Evolutionary conservation across 345 rosid genomes (phyloP), one percentile per base, ranked within the genome.

Genomic region (Eucalyptus regnans): DNA sequence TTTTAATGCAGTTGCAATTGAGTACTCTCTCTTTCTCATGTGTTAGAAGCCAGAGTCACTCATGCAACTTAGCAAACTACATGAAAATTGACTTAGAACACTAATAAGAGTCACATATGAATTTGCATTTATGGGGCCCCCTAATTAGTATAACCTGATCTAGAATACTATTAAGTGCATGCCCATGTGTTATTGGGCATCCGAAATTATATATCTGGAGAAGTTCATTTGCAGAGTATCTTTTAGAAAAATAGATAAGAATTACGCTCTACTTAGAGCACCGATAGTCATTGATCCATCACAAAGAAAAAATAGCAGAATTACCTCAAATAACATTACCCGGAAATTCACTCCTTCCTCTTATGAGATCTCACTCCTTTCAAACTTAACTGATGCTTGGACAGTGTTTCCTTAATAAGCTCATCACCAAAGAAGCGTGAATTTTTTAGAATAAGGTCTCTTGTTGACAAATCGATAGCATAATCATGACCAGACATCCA

Each of bases 401-500:
- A 93, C 92, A 97, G 90, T 89, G 94, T 88, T 91, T 96, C 97
- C 41, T 97, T 96, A 50, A 93, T 95, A 37, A 93, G 91, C 60
- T 92, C 94, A 87, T 95, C 92, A 84, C 96, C 98, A 89, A 96
- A 95, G 88, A 97, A 90, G 88, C 95, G 94, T 8, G 97, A 94
- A 89, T 94, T 93, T 93, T 95, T 95, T 68, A 97, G 96, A 90
- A 96, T 93, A 60, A 94, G 92, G 92, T 96, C 96, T 92, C 97
- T 92, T 56, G 99, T 93, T 25, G 94, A 91, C 52, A 96, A 94
- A 92, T 96, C 95, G 81, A 97, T 94, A 89, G 87, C 90, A 90
- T 95, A 96, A 87, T 96, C 96, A 91, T 95, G 98, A 89, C 98
- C 96, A 27, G 97, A 91, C 98, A 96, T 97, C 99, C 99, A 97